These are phyloP conservation scores for Aspergillus baeticus DNA, from an alignment of 495 filamentous ascomycete species.

Conservation along the genomic window DNA sequence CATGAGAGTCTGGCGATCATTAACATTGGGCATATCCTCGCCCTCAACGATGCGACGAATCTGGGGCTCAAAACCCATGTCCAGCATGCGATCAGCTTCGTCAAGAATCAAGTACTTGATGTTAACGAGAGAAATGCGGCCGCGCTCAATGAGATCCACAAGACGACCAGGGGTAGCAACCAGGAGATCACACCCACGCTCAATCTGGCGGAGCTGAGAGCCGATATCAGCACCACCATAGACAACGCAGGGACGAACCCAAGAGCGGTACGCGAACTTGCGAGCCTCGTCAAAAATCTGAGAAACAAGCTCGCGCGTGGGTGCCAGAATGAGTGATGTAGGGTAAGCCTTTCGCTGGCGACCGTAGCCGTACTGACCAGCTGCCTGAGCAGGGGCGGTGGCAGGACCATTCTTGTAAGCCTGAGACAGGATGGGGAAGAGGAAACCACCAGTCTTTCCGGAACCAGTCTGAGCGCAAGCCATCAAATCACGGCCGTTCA, in stretches of 20 bases:
- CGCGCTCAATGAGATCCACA: conserved; percentile 96
- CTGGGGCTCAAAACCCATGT: conserved; percentile 99
- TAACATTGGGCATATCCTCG: conserved; percentile 90
- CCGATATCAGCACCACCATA: conserved; percentile 99
- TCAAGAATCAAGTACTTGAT: conserved; percentile 99
- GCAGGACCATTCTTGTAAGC: conserved; percentile 87
- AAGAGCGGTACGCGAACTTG: conserved; percentile 98
- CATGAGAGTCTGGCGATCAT: conserved; percentile 95
- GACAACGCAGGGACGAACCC: conserved; percentile 97
- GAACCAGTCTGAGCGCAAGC: conserved; percentile 99
- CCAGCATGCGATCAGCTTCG: conserved; percentile 99
- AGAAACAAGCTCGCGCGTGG: conserved; percentile 95
- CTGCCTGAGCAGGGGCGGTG: conserved; percentile 55
- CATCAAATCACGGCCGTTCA: conserved; percentile 95
- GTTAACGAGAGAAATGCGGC: conserved; percentile 91
- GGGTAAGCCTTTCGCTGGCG: conserved; percentile 94
- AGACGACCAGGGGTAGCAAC: conserved; percentile 97
- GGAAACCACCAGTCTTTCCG: conserved; percentile 98
- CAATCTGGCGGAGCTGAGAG: conserved; percentile 93
- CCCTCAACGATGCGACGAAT: conserved; percentile 97
- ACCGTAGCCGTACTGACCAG: conserved; percentile 67
- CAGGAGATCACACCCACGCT: conserved; percentile 94
- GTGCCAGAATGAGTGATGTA: conserved; percentile 91
- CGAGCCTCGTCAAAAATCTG: conserved; percentile 98
- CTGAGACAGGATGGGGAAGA: conserved; percentile 97